Base-by-base conservation (phyloP, 1,284 basidiomycete species). In the Ceratobasidium sp. region DNA sequence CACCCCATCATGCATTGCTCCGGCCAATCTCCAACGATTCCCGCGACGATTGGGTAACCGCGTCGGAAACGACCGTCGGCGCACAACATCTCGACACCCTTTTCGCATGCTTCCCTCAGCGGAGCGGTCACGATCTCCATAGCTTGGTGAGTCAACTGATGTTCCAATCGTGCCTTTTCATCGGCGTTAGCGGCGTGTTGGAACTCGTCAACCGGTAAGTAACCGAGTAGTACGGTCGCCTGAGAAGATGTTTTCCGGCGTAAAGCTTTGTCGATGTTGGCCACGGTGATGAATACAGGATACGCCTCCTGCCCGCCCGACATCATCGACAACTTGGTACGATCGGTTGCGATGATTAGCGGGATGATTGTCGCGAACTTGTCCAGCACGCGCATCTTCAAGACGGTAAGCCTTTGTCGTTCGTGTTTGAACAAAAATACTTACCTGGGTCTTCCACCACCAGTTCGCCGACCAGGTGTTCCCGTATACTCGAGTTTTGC, bases 1-100 rank as follows among this genome's bases (percentile, higher is more conserved):
- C 81, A 81, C 15, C 72, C 68, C 20, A 82, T 61, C 15, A 82
- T 63, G 28, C 78, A 80, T 49, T 81, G 80, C 42, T 83, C 82
- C 13, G 81, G 81, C 63, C 80, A 81, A 58, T 83, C 82, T 10
- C 81, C 82, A 26, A 82, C 56, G 42, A 80, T 82, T 0, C 77
- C 79, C 13, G 80, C 80, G 3, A 83, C 77, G 26, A 82, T 77
- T 20, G 67, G 67, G 33, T 53, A 69, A 18, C 46, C 44, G 33
- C 67, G 51, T 4, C 51, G 67, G 1, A 77, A 60, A 12, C 51
- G 9, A 12, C 77, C 72, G 56, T 81, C 80, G 3, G 79, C 78
- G 69, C 80, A 81, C 1, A 49, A 44, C 66, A 81, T 80, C 20
- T 70, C 42, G 12, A 78, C 60, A 20, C 81, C 81, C 5, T 75